Percentiles rank a stretch among this genome's conserved stretches.
These are phyloP conservation scores for Lycium barbarum DNA, from an alignment of 257 asterid genomes.

Conservation along the genomic window DNA sequence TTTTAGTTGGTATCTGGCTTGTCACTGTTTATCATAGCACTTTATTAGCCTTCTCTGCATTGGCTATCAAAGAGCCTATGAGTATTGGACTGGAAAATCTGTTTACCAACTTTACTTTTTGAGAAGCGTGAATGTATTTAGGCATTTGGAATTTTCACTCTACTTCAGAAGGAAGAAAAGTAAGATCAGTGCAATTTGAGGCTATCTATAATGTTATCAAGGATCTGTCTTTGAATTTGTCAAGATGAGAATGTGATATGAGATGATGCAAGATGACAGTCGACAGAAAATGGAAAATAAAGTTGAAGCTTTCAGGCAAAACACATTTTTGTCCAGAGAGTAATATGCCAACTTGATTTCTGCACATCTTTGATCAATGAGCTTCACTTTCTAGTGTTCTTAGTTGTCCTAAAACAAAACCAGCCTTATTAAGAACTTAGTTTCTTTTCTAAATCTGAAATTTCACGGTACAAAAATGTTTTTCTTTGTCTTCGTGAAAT, in stretches of 20 bases:
- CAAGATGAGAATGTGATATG: not conserved
- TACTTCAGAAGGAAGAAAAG: not conserved
- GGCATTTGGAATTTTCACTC: not conserved
- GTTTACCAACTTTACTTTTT: not conserved
- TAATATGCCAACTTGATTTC: not conserved
- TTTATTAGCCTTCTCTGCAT: not conserved
- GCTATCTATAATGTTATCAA: not conserved
- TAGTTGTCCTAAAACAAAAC: not conserved
- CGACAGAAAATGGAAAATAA: not conserved
- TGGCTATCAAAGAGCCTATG: not conserved
- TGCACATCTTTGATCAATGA: not conserved
- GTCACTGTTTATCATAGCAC: not conserved
- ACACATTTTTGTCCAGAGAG: not conserved
- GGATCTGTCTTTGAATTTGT: not conserved
- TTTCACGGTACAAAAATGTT: too few species aligned
- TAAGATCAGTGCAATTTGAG: not conserved
- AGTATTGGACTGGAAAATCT: not conserved
- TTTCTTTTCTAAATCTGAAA: too few species aligned
- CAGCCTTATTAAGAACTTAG: too few species aligned
- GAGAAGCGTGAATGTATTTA: not conserved
- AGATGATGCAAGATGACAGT: not conserved
- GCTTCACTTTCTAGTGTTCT: not conserved
- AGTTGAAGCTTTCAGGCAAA: not conserved
- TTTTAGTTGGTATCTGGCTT: constrained; percentile 19
- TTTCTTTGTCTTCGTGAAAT: not conserved